A percentile compares a stretch with the other conserved stretches of the same genome.
phyloP scores from a whole-genome alignment of 345 rosid species.

The Eucalyptus lansdowneana region DNA sequence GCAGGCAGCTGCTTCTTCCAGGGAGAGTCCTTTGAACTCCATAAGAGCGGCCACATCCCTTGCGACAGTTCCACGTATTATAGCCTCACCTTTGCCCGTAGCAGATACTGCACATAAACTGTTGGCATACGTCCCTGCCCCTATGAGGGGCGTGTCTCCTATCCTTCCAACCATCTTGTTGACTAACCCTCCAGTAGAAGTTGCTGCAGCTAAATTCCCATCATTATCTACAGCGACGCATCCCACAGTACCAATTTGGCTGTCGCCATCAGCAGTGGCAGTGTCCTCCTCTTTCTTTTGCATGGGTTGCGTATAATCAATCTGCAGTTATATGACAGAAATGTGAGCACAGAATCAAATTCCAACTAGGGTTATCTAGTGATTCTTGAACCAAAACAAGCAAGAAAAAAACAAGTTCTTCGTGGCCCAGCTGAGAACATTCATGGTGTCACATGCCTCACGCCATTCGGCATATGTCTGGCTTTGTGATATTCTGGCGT shows the following conservation, averaged over 20 bases:
- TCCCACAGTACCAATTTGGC: constrained; percentile 83
- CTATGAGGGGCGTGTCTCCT: constrained; percentile 87
- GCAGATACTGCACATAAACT: constrained; percentile 81
- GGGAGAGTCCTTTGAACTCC: constrained; percentile 84
- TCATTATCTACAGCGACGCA: constrained; percentile 83
- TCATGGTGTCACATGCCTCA: not conserved
- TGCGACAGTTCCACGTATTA: constrained; percentile 72
- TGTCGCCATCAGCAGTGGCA: constrained; percentile 21
- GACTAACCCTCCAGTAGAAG: constrained; percentile 86
- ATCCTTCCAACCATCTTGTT: constrained; percentile 97
- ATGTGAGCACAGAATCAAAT: not conserved
- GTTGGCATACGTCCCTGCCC: constrained; percentile 92
- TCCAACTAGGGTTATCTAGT: not conserved
- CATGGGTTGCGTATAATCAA: constrained; percentile 60
- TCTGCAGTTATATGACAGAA: constrained; percentile 14
- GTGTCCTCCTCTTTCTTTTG: constrained; percentile 4
- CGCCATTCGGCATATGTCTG: not conserved
- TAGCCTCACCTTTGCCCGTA: constrained; percentile 86
- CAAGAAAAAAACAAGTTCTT: not conserved
- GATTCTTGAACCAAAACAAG: not conserved
- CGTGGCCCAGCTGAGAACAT: not conserved
- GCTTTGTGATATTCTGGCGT: not conserved
- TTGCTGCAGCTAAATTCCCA: constrained; percentile 83
- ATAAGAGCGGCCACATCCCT: constrained; percentile 92
- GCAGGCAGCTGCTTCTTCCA: constrained; percentile 63